phyloP scores from a whole-genome alignment of 495 filamentous ascomycete genomes.

The Pyronema domesticum region DNA sequence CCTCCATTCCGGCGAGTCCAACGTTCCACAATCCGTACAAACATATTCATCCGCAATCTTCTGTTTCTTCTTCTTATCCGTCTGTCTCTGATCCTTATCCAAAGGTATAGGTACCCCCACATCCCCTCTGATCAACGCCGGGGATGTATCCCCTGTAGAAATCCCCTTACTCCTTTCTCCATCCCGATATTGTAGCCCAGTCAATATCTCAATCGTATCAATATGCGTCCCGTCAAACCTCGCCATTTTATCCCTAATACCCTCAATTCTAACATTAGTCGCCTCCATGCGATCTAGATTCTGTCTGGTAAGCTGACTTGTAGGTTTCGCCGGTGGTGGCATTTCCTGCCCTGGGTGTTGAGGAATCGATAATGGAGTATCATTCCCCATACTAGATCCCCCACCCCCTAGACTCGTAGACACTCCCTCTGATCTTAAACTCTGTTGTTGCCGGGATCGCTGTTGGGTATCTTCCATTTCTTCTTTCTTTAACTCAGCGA shows the following conservation, averaged over 20 bases:
- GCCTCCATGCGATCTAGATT: slow-evolving; percentile 63
- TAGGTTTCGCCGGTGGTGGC: slow-evolving; percentile 51
- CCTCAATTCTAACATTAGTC: slow-evolving; percentile 47
- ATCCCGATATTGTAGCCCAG: slow-evolving; percentile 70
- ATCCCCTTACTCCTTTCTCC: slow-evolving; percentile 81
- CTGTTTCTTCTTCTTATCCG: slow-evolving; percentile 76
- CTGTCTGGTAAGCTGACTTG: slow-evolving; percentile 47
- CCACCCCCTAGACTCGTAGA: not conserved
- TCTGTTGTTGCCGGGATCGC: slow-evolving; percentile 26
- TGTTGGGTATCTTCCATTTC: slow-evolving; percentile 58
- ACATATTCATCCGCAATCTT: slow-evolving; percentile 89
- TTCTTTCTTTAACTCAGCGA: slow-evolving; percentile 68
- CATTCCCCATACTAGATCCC: slow-evolving; percentile 10
- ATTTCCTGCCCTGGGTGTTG: slow-evolving; percentile 29
- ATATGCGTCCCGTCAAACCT: slow-evolving; percentile 57
- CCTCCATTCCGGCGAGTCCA: slow-evolving; percentile 91
- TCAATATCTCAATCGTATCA: slow-evolving; percentile 86
- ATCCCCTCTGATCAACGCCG: slow-evolving; percentile 67
- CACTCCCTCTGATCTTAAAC: not conserved
- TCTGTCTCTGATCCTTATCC: slow-evolving; percentile 51
- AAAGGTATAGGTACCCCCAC: slow-evolving; percentile 65
- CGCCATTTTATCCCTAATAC: slow-evolving; percentile 59
- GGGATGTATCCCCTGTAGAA: slow-evolving; percentile 64
- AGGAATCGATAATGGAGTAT: slow-evolving; percentile 14
- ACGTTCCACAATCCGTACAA: slow-evolving; percentile 86